Evolutionary conservation across 2,329 filamentous ascomycete species (phyloP), one percentile per base, ranked within the genome.

Genomic region (Macrophomina pseudophaseolina): DNA sequence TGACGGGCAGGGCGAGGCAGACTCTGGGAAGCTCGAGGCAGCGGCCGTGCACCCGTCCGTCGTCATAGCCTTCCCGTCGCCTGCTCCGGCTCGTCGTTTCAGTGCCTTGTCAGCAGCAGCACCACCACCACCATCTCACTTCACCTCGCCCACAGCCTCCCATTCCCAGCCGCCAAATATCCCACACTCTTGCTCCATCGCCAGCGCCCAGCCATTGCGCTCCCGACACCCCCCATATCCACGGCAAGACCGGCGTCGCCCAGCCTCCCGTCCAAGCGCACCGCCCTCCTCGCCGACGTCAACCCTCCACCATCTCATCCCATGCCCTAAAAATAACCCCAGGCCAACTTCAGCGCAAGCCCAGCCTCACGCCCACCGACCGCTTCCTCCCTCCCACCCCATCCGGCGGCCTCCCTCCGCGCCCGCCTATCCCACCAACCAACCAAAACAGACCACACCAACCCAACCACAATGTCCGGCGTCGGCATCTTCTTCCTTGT

Each of bases 401-500:
- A 46, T 18, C 30, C 51, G 42, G 32, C 11, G 4, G 35, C 44
- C 32, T 18, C 12, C 1, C 40, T 16, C 12, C 51, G 11, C 11
- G 38, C n/a, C 9, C 62, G 18, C 44, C 9, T n/a, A 3, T 23
- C 18, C n/a, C 11, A 32, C 6, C 66, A 46, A 11, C 18, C n/a
- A 30, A 40, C 11, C 40, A 14, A 32, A 6, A 16, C 44, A 42
- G 9, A 46, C 32, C 32, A 58, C 32, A 46, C 18, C 38, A 53
- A 42, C 23, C 23, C 23, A 33, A 53, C 51, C 32, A 48, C 18
- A 52, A 18, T 53, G 40, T 68, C 65, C 23, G 64, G 53, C 63
- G 51, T 68, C 53, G 54, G 53, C 63, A 52, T 68, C 64, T 46
- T 69, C 71, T 74, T 85, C 70, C 88, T 89, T 74, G 86, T 90